Evolutionary conservation across 2,329 filamentous ascomycete species (phyloP), one percentile per base, ranked within the genome.

Genomic region (Ophiocordyceps sinensis): DNA sequence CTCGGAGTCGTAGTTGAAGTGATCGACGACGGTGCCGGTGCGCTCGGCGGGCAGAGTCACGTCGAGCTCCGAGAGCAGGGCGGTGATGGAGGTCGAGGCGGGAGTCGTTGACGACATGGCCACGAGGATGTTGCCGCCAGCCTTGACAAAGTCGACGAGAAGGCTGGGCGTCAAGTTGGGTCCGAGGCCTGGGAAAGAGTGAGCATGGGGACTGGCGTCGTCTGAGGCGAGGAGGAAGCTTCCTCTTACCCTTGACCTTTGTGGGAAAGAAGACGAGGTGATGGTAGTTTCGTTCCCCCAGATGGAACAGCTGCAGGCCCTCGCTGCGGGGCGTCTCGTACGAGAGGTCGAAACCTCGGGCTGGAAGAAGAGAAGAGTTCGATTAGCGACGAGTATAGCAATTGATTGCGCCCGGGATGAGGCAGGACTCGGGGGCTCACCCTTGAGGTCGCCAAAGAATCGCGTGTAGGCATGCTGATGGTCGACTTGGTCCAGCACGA

Each of bases 71-170:
- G 84, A 68, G 40, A 96, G 82, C 43, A 94, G 71, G 35, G 82
- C 82, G 49, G 79, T 77, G 51, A 95, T 66, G 38, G 84, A 77
- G 41, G 75, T 77, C 13, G 89, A 79, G 3, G 82, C 79, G 14
- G 81, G 63, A 38, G 75, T 67, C 43, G 75, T 73, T 49, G 84
- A 79, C 29, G 87, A 87, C 47, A 95, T 79, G 28, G 85, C 78
- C 43, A 96, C 68, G 47, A 98, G 73, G 56, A 98, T 76, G 65
- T 98, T 98, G 61, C 91, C 91, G 44, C 91, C 71, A 43, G 80
- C 79, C 63, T 94, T 91, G 67, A 94, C 68, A 65, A 95, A 98
- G 52, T 96, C 77, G 60, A 96, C 74, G 50, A 98, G 76, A 48
- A 81, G 67, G 58, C 86, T 85, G 40, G 91, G 86, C 3, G 85